Evolutionary conservation across 176 grass and related monocot species (phyloP).

Genomic region (Canna indica): DNA sequence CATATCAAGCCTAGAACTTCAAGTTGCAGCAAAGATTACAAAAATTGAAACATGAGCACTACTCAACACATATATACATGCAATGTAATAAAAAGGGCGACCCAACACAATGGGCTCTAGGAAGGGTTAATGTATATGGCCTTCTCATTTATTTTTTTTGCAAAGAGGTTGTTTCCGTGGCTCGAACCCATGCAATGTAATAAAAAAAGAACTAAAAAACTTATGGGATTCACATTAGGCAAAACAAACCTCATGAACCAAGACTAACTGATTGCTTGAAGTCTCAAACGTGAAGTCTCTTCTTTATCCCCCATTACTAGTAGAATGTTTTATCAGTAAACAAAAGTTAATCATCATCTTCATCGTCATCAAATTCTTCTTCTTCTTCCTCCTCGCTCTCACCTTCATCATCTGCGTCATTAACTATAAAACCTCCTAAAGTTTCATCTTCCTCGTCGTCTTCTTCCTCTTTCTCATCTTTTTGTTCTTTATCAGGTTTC

Average conservation of each 20-base stretch:
- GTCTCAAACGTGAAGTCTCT: not conserved
- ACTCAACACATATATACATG: not conserved
- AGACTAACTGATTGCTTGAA: constrained; percentile 1
- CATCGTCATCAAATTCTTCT: constrained; percentile 22
- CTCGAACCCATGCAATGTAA: too few relatives aligned
- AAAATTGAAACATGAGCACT: not conserved
- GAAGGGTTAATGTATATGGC: too few relatives aligned
- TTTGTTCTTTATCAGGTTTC: not conserved
- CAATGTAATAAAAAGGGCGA: not conserved
- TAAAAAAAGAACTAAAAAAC: not conserved
- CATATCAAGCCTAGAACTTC: not conserved
- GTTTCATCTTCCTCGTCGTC: constrained; percentile 64
- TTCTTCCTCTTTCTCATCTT: constrained; percentile 18
- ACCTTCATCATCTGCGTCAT: constrained; percentile 30
- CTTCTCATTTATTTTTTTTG: too few relatives aligned
- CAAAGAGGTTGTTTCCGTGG: too few relatives aligned
- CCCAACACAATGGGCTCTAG: too few relatives aligned
- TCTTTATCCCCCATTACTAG: constrained; percentile 31
- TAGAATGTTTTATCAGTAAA: too few relatives aligned
- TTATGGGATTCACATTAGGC: not conserved
- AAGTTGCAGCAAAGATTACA: not conserved
- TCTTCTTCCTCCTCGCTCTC: constrained; percentile 23
- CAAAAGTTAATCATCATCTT: constrained; percentile 28
- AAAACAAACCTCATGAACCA: not conserved
- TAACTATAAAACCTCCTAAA: constrained; percentile 66